Conservation (phyloP, 2,329 filamentous ascomycete genomes). For the Mollisia scopiformis region DNA sequence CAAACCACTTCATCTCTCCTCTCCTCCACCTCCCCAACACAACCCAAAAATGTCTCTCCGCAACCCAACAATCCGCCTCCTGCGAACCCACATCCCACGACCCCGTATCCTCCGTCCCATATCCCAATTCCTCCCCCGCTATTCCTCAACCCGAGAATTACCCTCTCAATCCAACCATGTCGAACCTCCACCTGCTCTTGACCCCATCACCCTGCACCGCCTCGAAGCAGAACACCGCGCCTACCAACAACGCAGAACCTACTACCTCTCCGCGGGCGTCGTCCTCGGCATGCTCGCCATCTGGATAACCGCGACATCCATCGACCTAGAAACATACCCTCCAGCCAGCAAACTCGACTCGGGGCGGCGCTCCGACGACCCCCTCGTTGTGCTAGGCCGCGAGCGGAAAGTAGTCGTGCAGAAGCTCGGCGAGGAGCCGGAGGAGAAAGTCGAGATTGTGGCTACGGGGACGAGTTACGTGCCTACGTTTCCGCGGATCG, state of each 20-base stretch:
- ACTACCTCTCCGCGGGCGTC: slow-evolving; percentile 32
- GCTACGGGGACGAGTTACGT: slow-evolving; percentile 35
- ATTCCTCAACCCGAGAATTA: neutral
- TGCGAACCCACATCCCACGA: slow-evolving; percentile 1
- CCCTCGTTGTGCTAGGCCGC: slow-evolving; percentile 31
- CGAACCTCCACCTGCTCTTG: slow-evolving; percentile 18
- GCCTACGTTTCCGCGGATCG: slow-evolving; percentile 34
- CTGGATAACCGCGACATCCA: slow-evolving; percentile 34
- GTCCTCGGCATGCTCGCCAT: slow-evolving; percentile 35
- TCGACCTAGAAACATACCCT: slow-evolving; percentile 27
- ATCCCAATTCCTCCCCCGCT: neutral
- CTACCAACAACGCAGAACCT: slow-evolving; percentile 35
- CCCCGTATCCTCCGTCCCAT: slow-evolving; percentile 13
- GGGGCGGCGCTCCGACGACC: slow-evolving; percentile 26
- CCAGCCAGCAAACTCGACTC: slow-evolving; percentile 27
- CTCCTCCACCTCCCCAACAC: neutral
- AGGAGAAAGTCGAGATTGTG: slow-evolving; percentile 43
- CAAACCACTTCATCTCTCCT: neutral
- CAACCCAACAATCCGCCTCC: slow-evolving; percentile 14
- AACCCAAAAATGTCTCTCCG: slow-evolving; percentile 28
- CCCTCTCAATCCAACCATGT: slow-evolving; percentile 8
- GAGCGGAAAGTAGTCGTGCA: slow-evolving; percentile 35
- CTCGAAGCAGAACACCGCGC: slow-evolving; percentile 28
- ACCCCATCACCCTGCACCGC: slow-evolving; percentile 34
- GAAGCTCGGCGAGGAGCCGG: slow-evolving; percentile 34